A percentile compares a stretch with the other conserved stretches of the same genome.
These are phyloP conservation scores for Cordyceps pruinosa DNA, from an alignment of 2,329 filamentous ascomycete species.

Conservation along the genomic window DNA sequence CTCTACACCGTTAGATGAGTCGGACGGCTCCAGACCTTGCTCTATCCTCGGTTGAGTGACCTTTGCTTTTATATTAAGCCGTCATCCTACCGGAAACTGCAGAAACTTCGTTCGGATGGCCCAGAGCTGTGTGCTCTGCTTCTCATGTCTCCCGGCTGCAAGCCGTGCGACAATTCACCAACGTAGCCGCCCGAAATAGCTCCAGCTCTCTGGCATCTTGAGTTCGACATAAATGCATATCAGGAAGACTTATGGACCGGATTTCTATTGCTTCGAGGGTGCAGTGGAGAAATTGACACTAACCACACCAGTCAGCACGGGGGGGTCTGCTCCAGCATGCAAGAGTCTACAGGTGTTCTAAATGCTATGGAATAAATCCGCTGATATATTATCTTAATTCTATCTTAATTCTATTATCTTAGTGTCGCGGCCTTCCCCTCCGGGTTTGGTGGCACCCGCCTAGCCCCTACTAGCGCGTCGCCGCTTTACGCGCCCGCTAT, in stretches of 20 bases:
- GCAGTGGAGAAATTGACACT: no score
- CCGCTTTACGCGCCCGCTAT: constrained; percentile 5
- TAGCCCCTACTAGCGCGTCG: neutral
- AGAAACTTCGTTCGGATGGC: neutral
- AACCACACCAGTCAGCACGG: no score
- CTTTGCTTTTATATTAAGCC: neutral
- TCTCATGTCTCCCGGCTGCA: neutral
- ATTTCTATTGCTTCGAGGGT: no score
- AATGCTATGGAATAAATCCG: neutral
- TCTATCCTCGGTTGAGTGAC: neutral
- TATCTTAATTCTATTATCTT: no score
- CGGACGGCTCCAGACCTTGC: neutral
- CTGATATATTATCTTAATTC: no score
- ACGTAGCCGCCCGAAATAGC: neutral
- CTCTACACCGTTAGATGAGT: neutral
- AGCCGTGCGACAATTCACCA: neutral
- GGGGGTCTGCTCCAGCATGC: no score
- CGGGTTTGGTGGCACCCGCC: constrained; percentile 6
- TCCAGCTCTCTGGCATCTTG: neutral
- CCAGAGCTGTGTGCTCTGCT: neutral
- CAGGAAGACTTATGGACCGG: no score
- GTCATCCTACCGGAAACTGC: neutral
- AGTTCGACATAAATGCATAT: neutral
- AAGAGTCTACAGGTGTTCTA: no score
- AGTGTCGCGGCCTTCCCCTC: no score